Percentiles rank a stretch among this genome's conserved stretches.
Conservation (phyloP, 164 flowering plant genomes). For the Kalanchoe fedtschenkoi region DNA sequence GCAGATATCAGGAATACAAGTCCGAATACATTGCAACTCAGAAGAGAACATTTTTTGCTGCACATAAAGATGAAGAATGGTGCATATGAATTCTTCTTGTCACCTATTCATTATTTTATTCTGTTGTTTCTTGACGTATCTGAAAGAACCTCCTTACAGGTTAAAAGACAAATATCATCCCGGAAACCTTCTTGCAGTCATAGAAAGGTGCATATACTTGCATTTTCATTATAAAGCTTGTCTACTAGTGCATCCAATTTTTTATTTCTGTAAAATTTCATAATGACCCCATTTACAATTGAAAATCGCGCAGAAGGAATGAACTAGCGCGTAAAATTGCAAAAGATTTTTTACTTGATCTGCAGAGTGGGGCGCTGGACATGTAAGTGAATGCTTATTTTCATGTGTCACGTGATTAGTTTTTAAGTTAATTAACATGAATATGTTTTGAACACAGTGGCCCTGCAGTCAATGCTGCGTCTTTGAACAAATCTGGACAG, state of each 20-base stretch:
- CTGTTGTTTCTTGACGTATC: neutral
- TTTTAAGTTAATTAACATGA: neutral
- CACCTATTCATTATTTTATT: neutral
- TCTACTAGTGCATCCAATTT: neutral
- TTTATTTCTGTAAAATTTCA: neutral
- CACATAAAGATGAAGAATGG: slow-evolving; percentile 98
- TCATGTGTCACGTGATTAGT: neutral
- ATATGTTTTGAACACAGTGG: slow-evolving; percentile 41
- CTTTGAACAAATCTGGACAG: slow-evolving; percentile 56
- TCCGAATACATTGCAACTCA: slow-evolving; percentile 92
- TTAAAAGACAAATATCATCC: slow-evolving; percentile 95
- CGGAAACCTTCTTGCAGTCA: slow-evolving; percentile 68
- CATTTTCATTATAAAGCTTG: neutral
- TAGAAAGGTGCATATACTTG: slow-evolving; percentile 58
- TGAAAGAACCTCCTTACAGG: slow-evolving; percentile 34
- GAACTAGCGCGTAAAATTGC: slow-evolving; percentile 66
- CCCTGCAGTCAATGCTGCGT: slow-evolving; percentile 49
- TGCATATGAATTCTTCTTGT: slow-evolving; percentile 11
- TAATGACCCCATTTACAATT: neutral
- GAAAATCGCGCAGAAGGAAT: slow-evolving; percentile 58
- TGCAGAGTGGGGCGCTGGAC: slow-evolving; percentile 80
- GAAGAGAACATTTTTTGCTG: slow-evolving; percentile 72
- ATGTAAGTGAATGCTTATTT: slow-evolving; percentile 39
- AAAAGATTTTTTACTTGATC: slow-evolving; percentile 70
- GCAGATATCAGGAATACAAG: slow-evolving; percentile 87